These are phyloP conservation scores for Serendipita sp. DNA, from an alignment of 768 basidiomycete genomes.

Conservation along the genomic window DNA sequence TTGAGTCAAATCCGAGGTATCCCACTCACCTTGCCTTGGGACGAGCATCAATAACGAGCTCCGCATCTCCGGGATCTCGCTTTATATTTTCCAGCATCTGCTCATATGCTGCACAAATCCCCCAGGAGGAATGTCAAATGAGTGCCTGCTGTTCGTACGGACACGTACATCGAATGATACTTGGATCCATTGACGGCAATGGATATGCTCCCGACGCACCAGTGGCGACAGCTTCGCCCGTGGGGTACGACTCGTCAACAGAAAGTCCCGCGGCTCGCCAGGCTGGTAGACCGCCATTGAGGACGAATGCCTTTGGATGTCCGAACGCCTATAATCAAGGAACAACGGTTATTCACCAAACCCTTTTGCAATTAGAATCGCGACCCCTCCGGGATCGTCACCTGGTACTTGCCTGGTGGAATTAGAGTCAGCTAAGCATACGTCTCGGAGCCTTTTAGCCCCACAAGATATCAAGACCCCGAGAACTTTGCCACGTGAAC, in stretches of 20 bases:
- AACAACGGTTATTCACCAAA: neutral
- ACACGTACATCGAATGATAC: conserved; percentile 35
- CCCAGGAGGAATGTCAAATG: too few species aligned
- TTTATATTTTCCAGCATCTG: conserved; percentile 60
- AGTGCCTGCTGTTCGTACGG: too few species aligned
- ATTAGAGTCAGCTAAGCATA: too few species aligned
- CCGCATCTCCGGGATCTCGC: conserved; percentile 30
- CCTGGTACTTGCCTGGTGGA: too few species aligned
- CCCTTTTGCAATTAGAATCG: neutral
- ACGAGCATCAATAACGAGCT: conserved; percentile 79
- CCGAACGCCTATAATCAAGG: conserved; percentile 41
- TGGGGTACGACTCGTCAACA: conserved; percentile 24
- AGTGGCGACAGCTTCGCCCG: conserved; percentile 11
- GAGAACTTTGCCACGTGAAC: too few species aligned
- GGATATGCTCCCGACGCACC: conserved; percentile 28
- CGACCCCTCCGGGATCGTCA: neutral
- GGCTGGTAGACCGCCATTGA: conserved; percentile 82
- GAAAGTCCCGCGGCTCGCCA: conserved; percentile 56
- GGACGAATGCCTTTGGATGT: conserved; percentile 67
- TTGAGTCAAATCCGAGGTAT: too few species aligned
- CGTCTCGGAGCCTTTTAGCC: too few species aligned
- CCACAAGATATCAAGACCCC: neutral
- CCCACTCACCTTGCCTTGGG: conserved; percentile 51
- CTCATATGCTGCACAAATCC: conserved; percentile 43
- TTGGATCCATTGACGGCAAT: conserved; percentile 33